Conservation (phyloP, 805 yeast species). For the Suhomyces vadensis region DNA sequence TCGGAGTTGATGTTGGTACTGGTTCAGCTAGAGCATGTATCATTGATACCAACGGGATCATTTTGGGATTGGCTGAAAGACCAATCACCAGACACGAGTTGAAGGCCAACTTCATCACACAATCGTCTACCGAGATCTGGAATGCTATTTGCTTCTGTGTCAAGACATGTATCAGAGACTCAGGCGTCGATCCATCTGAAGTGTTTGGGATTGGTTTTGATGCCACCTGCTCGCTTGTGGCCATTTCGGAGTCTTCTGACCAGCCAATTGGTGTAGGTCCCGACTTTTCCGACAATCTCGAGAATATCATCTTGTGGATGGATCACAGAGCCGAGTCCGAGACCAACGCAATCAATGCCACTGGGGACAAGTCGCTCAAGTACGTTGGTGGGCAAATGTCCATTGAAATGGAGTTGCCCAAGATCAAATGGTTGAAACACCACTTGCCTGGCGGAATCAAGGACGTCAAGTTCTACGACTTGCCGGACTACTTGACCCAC, state of each 20-base stretch:
- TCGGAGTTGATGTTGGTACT: constrained; percentile 96
- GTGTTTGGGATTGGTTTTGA: constrained; percentile 93
- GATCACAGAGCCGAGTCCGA: constrained; percentile 91
- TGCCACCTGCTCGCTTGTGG: constrained; percentile 95
- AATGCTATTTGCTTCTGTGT: constrained; percentile 81
- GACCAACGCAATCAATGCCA: constrained; percentile 76
- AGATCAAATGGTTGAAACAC: constrained; percentile 93
- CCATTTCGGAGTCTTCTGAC: constrained; percentile 61
- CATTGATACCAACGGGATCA: constrained; percentile 80
- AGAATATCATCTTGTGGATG: constrained; percentile 95
- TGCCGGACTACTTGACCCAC: constrained; percentile 89
- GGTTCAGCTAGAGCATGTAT: constrained; percentile 96
- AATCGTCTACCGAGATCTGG: constrained; percentile 92
- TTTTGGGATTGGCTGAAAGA: constrained; percentile 74
- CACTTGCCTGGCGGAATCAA: constrained; percentile 64
- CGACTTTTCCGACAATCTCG: constrained; percentile 67
- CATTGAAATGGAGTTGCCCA: constrained; percentile 97
- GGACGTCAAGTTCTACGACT: constrained; percentile 80
- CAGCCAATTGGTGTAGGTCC: constrained; percentile 90
- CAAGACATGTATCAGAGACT: constrained; percentile 67
- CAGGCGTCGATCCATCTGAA: constrained; percentile 64
- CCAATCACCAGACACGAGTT: constrained; percentile 77
- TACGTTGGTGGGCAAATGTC: constrained; percentile 98
- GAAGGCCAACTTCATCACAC: constrained; percentile 75
- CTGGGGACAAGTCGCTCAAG: constrained; percentile 75